A percentile compares a stretch with the other conserved stretches of the same genome.
Evolutionary conservation across 208 protist species (phyloP).

Genomic region (Crithidia bombi): DNA sequence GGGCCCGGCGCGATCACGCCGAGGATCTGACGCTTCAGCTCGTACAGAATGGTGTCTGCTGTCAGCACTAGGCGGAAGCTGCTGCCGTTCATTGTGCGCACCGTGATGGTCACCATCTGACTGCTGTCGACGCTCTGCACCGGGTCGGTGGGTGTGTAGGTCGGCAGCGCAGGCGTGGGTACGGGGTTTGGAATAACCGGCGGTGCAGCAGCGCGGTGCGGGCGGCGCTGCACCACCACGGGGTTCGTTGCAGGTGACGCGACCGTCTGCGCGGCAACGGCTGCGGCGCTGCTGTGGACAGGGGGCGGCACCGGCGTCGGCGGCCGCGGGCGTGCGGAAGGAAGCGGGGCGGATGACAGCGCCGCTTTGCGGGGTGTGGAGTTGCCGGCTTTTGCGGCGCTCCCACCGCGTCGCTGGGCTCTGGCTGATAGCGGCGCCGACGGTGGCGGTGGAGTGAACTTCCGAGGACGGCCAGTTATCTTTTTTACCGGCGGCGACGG

Average conservation of each 20-base stretch:
- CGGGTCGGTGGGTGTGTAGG: neutral
- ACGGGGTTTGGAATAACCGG: conserved; percentile 36
- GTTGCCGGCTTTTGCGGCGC: neutral
- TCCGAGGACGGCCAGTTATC: neutral
- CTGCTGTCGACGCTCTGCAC: neutral
- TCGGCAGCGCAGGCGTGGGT: conserved; percentile 25
- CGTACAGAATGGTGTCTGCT: conserved; percentile 10
- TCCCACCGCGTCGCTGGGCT: neutral
- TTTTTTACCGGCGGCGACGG: neutral
- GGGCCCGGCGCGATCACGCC: conserved; percentile 19
- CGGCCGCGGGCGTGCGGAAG: neutral
- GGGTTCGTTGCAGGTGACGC: neutral
- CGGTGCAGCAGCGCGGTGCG: neutral
- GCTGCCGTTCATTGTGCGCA: conserved; percentile 36
- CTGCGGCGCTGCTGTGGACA: neutral
- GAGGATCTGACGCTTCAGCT: conserved; percentile 35
- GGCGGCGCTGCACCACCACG: conserved; percentile 3
- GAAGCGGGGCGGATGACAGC: neutral
- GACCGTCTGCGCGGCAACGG: neutral
- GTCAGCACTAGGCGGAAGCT: conserved; percentile 25
- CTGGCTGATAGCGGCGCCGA: too few relatives aligned
- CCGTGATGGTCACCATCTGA: conserved; percentile 17
- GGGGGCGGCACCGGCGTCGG: neutral
- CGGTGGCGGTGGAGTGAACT: neutral
- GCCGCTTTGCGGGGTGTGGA: neutral